A percentile compares a stretch with the other conserved stretches of the same genome.
phyloP scores from a whole-genome alignment of 306 rosid genomes.

The Lathyrus sativus region DNA sequence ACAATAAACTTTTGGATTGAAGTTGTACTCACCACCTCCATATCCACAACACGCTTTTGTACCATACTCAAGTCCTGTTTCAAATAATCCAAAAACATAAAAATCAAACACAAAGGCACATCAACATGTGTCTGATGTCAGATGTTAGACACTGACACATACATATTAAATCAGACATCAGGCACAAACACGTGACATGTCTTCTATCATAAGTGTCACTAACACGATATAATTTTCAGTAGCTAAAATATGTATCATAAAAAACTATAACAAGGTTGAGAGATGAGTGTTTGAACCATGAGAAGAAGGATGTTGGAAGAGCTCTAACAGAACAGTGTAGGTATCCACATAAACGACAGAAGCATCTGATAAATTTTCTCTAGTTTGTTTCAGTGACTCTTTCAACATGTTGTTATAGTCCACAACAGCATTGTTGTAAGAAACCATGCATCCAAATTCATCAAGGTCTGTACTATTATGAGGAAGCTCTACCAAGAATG shows the following conservation, averaged over 20 bases:
- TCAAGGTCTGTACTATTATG: conserved; percentile 66
- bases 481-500: conserved; percentile 60
- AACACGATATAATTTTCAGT: no score
- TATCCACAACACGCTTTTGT: conserved; percentile 83
- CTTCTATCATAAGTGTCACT: no score
- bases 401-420: conserved; percentile 71
- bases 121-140: no score
- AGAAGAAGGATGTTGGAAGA: conserved; percentile 62
- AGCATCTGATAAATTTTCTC: conserved; percentile 58
- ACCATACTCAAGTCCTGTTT: conserved; percentile 69
- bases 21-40: conserved; percentile 80
- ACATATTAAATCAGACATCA: no score
- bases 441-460: conserved; percentile 65
- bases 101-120: neutral
- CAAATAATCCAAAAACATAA: neutral
- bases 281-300: conserved; percentile 53
- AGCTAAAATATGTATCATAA: no score
- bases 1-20: conserved; percentile 56
- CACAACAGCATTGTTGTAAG: conserved; percentile 69
- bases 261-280: neutral
- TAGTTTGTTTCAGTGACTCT: conserved; percentile 47
- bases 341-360: conserved; percentile 66
- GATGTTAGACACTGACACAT: no score
- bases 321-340: conserved; percentile 53
- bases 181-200: no score